Conservation (phyloP, 2,329 filamentous ascomycete genomes). For the Hortaea sp. region DNA sequence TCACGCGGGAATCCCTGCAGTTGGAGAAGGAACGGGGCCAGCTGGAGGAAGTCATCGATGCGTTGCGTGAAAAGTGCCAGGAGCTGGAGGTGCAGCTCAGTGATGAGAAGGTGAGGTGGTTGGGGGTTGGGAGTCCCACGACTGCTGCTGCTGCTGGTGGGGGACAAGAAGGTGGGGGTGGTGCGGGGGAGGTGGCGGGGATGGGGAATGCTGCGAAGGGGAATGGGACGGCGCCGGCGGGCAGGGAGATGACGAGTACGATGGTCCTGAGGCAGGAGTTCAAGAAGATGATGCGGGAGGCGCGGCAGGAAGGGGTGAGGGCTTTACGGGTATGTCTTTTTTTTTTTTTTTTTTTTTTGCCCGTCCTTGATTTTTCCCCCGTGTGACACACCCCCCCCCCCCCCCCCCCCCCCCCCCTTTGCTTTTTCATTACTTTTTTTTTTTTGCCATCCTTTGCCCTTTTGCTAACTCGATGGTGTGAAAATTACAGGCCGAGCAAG, state of each 20-base stretch:
- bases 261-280: constrained; percentile 64
- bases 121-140: constrained; percentile 48
- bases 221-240: constrained; percentile 1
- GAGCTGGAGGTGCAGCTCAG: constrained; percentile 52
- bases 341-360: neutral
- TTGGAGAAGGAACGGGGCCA: constrained; percentile 61
- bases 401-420: neutral
- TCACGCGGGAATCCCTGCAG: constrained; percentile 60
- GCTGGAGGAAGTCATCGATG: constrained; percentile 54
- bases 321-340: constrained; percentile 48
- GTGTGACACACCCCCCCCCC: neutral
- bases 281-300: constrained; percentile 72
- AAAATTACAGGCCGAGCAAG: constrained; percentile 53
- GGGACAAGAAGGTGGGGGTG: neutral
- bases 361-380: neutral
- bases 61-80: constrained; percentile 54
- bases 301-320: constrained; percentile 55
- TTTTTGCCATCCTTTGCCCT: too few relatives aligned
- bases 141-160: neutral
- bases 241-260: constrained; percentile 52
- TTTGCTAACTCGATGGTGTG: neutral
- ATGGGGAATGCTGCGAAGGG: constrained; percentile 17
- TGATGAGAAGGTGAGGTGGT: constrained; percentile 57
- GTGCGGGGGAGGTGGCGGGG: constrained; percentile 23
- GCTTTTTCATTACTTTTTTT: too few relatives aligned